Conservation (phyloP, 306 rosid species). For the Lathyrus tuberosus region DNA sequence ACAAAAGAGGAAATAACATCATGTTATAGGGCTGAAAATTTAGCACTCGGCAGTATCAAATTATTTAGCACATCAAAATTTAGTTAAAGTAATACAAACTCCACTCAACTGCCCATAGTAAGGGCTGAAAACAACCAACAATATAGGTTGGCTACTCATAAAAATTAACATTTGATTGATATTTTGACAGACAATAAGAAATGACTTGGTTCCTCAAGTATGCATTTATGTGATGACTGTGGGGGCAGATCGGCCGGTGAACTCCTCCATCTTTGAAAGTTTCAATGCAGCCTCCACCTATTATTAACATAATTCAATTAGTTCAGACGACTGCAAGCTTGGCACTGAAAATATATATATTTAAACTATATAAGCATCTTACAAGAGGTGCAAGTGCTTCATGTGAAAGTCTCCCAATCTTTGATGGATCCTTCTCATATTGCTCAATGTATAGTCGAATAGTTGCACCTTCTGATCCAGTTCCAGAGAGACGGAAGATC, state of each 20-base stretch:
- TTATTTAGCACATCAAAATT: conserved; percentile 60
- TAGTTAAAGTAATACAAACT: conserved; percentile 37
- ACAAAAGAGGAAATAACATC: too few relatives aligned
- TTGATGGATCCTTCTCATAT: conserved; percentile 91
- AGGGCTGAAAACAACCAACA: conserved; percentile 43
- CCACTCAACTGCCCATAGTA: conserved; percentile 34
- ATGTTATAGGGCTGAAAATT: too few relatives aligned
- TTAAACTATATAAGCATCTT: conserved; percentile 39
- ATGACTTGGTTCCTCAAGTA: conserved; percentile 4
- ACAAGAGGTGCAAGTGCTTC: conserved; percentile 97
- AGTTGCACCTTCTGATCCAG: conserved; percentile 98
- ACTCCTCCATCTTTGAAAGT: conserved; percentile 92
- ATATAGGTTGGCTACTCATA: conserved; percentile 32
- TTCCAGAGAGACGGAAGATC: conserved; percentile 98
- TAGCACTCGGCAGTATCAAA: conserved; percentile 38
- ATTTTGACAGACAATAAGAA: conserved; percentile 37
- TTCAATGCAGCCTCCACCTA: conserved; percentile 96
- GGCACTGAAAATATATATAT: background rate
- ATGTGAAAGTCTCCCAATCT: conserved; percentile 79
- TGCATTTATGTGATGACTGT: conserved; percentile 77
- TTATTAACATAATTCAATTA: conserved; percentile 16
- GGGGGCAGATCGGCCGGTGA: conserved; percentile 92
- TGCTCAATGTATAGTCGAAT: conserved; percentile 97
- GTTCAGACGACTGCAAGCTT: conserved; percentile 20
- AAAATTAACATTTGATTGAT: conserved; percentile 28